These are phyloP conservation scores for Anthracocystis walkeri DNA, from an alignment of 1,284 basidiomycete genomes.

Conservation along the genomic window DNA sequence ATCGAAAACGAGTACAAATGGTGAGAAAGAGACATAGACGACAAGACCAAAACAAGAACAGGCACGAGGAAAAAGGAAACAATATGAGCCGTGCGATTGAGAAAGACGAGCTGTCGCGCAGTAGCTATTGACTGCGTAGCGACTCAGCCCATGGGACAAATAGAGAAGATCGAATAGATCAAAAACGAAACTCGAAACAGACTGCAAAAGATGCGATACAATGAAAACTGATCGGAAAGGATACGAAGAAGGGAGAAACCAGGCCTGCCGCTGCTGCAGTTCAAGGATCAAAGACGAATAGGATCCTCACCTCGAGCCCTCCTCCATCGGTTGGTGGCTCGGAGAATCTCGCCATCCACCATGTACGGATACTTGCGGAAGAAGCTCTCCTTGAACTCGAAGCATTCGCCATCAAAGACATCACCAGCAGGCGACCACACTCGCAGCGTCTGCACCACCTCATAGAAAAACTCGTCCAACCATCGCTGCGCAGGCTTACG, in stretches of 20 bases:
- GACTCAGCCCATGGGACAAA: neutral
- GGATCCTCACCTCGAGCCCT: slow-evolving; percentile 47
- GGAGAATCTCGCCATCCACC: slow-evolving; percentile 49
- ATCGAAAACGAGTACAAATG: slow-evolving; percentile 9
- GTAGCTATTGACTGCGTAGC: slow-evolving; percentile 1
- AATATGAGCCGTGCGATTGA: neutral
- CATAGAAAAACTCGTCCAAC: slow-evolving; percentile 47
- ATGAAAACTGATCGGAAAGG: neutral
- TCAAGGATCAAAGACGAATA: slow-evolving; percentile 36
- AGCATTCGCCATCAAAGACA: slow-evolving; percentile 50
- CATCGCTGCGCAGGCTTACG: slow-evolving; percentile 48
- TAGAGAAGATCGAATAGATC: neutral
- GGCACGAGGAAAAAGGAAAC: neutral
- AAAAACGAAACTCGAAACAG: neutral
- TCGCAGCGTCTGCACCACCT: slow-evolving; percentile 39
- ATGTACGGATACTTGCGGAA: slow-evolving; percentile 54
- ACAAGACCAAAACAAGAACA: neutral
- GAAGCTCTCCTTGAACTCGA: slow-evolving; percentile 53
- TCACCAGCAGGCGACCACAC: slow-evolving; percentile 51
- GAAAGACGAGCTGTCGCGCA: neutral
- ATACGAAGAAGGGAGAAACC: no score
- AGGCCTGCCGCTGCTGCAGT: neutral
- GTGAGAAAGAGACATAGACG: neutral
- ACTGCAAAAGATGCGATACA: slow-evolving; percentile 13
- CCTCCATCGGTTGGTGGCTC: slow-evolving; percentile 50